Conservation (phyloP, 176 grass and related monocot species). For the Urochloa ruziziensis region DNA sequence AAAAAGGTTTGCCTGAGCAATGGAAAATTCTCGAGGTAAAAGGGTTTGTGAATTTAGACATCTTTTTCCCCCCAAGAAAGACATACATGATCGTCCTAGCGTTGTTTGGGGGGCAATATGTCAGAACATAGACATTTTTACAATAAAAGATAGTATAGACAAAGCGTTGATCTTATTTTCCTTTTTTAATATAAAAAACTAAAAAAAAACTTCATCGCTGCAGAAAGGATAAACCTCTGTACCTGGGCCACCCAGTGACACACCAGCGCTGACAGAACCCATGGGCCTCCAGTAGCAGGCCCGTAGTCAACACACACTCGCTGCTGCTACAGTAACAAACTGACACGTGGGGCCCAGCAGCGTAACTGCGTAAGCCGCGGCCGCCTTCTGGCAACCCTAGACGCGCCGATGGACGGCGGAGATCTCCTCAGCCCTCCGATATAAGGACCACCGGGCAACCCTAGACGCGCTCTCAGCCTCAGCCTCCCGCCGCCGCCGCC, state of each 20-base stretch:
- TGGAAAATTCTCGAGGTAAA: background rate
- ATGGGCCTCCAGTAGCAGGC: background rate
- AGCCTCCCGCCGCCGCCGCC: background rate
- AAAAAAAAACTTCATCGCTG: background rate
- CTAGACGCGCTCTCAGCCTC: background rate
- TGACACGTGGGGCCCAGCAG: background rate
- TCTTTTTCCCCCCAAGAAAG: too few relatives aligned
- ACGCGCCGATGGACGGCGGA: slow-evolving; percentile 21
- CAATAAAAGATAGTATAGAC: too few relatives aligned
- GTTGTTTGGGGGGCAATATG: too few relatives aligned
- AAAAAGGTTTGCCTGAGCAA: background rate
- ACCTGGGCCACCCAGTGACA: background rate
- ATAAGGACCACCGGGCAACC: background rate
- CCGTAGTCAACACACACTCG: too few relatives aligned
- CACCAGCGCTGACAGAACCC: background rate
- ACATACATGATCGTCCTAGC: too few relatives aligned
- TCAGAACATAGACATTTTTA: too few relatives aligned
- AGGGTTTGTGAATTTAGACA: background rate
- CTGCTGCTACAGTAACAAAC: background rate
- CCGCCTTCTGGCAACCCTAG: background rate
- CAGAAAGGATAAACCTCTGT: background rate
- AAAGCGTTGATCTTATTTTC: too few relatives aligned
- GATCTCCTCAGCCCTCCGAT: background rate
- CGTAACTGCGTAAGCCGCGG: background rate
- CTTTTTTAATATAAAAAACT: too few relatives aligned